Conservation (phyloP, 2,329 filamentous ascomycete species). For the Claviceps fusiformis region DNA sequence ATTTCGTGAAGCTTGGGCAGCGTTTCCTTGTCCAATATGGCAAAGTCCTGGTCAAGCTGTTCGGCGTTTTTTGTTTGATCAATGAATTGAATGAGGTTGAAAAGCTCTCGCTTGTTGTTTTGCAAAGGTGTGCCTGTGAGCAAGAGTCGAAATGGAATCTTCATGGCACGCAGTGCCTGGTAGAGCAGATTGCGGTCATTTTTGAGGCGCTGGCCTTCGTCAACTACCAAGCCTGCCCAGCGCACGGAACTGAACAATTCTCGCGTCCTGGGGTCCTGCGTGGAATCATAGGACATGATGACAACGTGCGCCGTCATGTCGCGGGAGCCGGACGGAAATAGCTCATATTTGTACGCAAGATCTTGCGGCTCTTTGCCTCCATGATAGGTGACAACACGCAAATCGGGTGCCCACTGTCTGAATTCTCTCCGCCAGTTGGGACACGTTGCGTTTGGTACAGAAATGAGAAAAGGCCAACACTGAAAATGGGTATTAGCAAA, state of each 20-base stretch:
- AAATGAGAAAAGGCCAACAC: constrained; percentile 85
- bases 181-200: constrained; percentile 83
- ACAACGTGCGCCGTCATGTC: constrained; percentile 81
- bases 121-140: constrained; percentile 88
- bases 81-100: constrained; percentile 92
- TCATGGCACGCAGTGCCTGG: constrained; percentile 55
- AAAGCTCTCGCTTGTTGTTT: constrained; percentile 88
- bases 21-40: constrained; percentile 69
- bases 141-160: constrained; percentile 70
- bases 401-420: constrained; percentile 76
- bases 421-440: constrained; percentile 97
- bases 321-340: constrained; percentile 54
- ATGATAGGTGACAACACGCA: constrained; percentile 88
- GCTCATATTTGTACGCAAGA: constrained; percentile 68
- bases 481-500: constrained; percentile 11
- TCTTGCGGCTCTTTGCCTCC: constrained; percentile 63
- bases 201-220: constrained; percentile 91
- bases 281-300: constrained; percentile 88
- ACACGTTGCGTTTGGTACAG: constrained; percentile 89
- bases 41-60: constrained; percentile 60
- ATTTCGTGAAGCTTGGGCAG: constrained; percentile 67
- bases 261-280: constrained; percentile 56
- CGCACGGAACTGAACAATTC: constrained; percentile 54
- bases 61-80: constrained; percentile 59
- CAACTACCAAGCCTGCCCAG: constrained; percentile 82